Evolutionary conservation across 2,329 filamentous ascomycete genomes (phyloP), one percentile per base, ranked within the genome.

Genomic region (Macrophomina tecta): DNA sequence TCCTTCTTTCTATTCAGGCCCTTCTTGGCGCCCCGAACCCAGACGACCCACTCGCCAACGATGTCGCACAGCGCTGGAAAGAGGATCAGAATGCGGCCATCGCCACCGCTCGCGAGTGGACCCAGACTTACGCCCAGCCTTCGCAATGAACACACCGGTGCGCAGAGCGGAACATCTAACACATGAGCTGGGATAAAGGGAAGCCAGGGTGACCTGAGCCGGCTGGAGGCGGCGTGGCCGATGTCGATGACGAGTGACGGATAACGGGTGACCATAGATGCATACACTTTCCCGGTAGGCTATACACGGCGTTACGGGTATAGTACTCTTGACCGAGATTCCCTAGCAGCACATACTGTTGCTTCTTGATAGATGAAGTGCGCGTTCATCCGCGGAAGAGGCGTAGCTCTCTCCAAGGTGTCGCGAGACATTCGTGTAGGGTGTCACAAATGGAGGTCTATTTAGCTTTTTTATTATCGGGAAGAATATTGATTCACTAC

Each of bases 1-100:
- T 99, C 72, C 88, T 99, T n/a, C 89, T 99, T 65, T 98, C 94
- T 9, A 99, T 99, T 78, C 96, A 99, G 81, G 95, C 95, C 61
- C 87, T 99, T 30, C 89, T 99, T 14, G 95, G 95, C 52, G 94
- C 95, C 5, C 95, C 95, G 14, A 99, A 99, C 81, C 95, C 96
- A 36, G 95, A 99, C 75, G 95, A 99, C 76, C 96, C 95, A n/a
- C 88, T 99, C 49, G 96, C 95, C 60, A 96, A 97, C 76, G 94
- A 99, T 71, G 95, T 99, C 49, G 95, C 95, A 42, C 96, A 98
- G 84, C 90, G 91, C 76, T 99, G 95, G 95, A 97, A 98, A 83
- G 93, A 98, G 75, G 90, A 99, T 75, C 92, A 98, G 81, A 89
- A 89, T 70, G 92, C 92, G 56, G 95, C 95, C 30, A 98, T 99